Percentiles rank a stretch among this genome's conserved stretches.
Evolutionary conservation across 192 early-diverging fungal genomes (phyloP).

Genomic region (Lunasporangiospora selenospora): DNA sequence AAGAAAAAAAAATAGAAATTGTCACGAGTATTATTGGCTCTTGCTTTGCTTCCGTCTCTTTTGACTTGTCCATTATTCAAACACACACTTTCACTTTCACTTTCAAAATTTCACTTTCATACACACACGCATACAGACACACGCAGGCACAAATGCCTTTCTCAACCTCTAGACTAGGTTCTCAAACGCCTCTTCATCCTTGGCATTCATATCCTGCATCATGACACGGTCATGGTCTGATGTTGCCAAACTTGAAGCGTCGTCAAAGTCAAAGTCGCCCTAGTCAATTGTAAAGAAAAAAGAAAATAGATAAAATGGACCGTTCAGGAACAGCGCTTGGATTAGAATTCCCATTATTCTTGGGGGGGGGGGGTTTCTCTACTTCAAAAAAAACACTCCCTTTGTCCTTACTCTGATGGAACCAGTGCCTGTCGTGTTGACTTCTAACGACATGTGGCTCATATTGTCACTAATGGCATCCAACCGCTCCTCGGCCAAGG

Average conservation of each 20-base stretch:
- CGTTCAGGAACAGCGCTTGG: too few species aligned
- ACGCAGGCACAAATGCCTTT: background rate
- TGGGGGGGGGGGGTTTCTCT: too few species aligned
- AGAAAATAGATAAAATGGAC: too few species aligned
- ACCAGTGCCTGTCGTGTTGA: conserved; percentile 83
- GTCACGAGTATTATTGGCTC: too few species aligned
- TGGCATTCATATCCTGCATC: conserved; percentile 42
- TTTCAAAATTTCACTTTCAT: too few species aligned
- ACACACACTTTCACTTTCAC: too few species aligned
- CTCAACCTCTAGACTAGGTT: conserved; percentile 14
- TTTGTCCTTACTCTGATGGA: conserved; percentile 73
- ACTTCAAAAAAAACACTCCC: too few species aligned
- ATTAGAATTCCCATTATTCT: too few species aligned
- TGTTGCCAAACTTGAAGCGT: conserved; percentile 45
- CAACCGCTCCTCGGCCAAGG: conserved; percentile 44
- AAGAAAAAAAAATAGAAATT: background rate
- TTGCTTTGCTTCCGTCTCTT: background rate
- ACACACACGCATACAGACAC: background rate
- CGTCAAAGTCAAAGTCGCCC: conserved; percentile 69
- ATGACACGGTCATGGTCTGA: conserved; percentile 46
- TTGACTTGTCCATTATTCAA: background rate
- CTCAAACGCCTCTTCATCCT: conserved; percentile 39
- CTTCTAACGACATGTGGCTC: conserved; percentile 74
- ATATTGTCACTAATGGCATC: conserved; percentile 61
- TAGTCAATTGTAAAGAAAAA: conserved; percentile 10